A percentile compares a stretch with the other conserved stretches of the same genome.
phyloP scores from a whole-genome alignment of 108 stramenopile genomes.

The Pseudonitzschia multistriata region DNA sequence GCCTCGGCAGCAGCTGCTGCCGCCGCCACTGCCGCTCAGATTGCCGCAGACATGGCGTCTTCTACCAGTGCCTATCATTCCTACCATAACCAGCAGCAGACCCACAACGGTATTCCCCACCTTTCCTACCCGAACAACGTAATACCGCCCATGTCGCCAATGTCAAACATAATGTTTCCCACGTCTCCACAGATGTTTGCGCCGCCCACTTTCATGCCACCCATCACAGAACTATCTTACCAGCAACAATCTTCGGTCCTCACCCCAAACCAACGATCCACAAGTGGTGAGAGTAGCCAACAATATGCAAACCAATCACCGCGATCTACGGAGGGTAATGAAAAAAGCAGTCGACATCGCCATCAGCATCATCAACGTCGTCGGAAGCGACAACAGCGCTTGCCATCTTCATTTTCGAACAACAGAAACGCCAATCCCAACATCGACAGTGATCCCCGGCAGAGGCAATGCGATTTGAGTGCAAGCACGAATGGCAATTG shows the following conservation, averaged over 20 bases:
- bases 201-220: constrained; percentile 1
- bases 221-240: not conserved
- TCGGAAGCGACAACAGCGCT: constrained; percentile 31
- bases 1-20: constrained; percentile 84
- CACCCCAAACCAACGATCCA: not conserved
- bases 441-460: constrained; percentile 16
- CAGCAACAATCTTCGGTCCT: not conserved
- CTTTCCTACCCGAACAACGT: not conserved
- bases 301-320: not conserved
- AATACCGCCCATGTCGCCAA: not conserved
- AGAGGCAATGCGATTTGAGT: not conserved
- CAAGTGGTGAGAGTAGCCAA: not conserved
- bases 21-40: constrained; percentile 73
- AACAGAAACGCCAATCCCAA: constrained; percentile 12
- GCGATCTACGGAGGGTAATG: not conserved
- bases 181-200: not conserved
- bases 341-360: not conserved
- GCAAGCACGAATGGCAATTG: not conserved
- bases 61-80: constrained; percentile 1
- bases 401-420: constrained; percentile 15
- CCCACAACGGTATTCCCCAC: not conserved
- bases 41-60: constrained; percentile 47
- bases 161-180: not conserved
- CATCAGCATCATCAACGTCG: constrained; percentile 13
- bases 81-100: not conserved